phyloP scores from a whole-genome alignment of 768 basidiomycete species.

The Pluteus cervinus region DNA sequence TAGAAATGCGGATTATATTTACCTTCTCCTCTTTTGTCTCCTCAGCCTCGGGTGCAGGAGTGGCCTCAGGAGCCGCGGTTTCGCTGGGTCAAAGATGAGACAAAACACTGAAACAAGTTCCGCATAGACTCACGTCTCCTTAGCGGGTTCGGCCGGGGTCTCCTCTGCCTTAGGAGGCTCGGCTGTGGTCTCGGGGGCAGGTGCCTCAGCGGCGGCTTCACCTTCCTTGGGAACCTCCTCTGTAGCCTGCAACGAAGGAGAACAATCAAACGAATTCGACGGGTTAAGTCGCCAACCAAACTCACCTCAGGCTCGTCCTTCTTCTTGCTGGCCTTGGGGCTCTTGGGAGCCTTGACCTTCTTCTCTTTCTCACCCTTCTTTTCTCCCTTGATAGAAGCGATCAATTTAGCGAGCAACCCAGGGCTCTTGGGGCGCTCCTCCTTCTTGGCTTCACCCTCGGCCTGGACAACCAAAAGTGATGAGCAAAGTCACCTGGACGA shows the following conservation, averaged over 20 bases:
- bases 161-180: slow-evolving; percentile 37
- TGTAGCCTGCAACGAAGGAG: slow-evolving; percentile 25
- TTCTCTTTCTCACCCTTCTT: slow-evolving; percentile 57
- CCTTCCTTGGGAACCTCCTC: slow-evolving; percentile 38
- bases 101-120: slow-evolving; percentile 3
- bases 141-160: slow-evolving; percentile 49
- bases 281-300: slow-evolving; percentile 5
- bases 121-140: slow-evolving; percentile 56
- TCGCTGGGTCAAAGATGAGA: slow-evolving; percentile 27
- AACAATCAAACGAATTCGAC: slow-evolving; percentile 1
- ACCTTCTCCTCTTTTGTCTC: slow-evolving; percentile 63
- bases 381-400: slow-evolving; percentile 74
- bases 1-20: slow-evolving; percentile 2
- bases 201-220: slow-evolving; percentile 37
- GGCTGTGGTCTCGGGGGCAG: too few species aligned
- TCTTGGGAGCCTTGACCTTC: slow-evolving; percentile 64
- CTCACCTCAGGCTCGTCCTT: slow-evolving; percentile 62
- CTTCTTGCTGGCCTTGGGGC: slow-evolving; percentile 80
- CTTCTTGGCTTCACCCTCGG: slow-evolving; percentile 58
- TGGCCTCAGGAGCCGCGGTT: slow-evolving; percentile 32
- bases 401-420: slow-evolving; percentile 66
- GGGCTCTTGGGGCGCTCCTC: slow-evolving; percentile 81
- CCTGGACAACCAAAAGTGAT: slow-evolving; percentile 20
- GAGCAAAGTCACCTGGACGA: slow-evolving; percentile 4
- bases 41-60: slow-evolving; percentile 34